phyloP scores from a whole-genome alignment of 192 early-diverging fungal species.

The Pilaira anomala region DNA sequence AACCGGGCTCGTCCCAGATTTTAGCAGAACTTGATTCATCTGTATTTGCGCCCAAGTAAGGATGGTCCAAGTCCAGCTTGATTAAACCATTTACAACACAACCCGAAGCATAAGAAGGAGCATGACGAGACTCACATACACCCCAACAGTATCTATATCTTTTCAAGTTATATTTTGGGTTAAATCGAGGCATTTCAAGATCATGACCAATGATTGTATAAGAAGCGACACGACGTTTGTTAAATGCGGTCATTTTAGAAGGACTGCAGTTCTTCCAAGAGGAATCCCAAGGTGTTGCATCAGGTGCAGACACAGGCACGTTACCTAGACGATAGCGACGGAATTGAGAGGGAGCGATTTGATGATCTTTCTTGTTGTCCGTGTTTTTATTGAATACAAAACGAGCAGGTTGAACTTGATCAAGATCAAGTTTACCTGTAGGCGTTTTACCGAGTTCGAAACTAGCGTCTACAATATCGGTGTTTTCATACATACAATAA shows the following conservation, averaged over 20 bases:
- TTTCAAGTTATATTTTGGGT: constrained; percentile 26
- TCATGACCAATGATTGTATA: constrained; percentile 31
- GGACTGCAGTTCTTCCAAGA: background rate
- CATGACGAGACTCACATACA: constrained; percentile 29
- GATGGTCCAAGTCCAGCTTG: constrained; percentile 35
- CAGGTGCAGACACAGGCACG: constrained; percentile 14
- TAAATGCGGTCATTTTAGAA: background rate
- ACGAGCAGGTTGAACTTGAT: constrained; percentile 19
- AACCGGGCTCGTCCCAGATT: constrained; percentile 37
- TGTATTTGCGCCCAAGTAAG: constrained; percentile 8
- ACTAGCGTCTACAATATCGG: constrained; percentile 38
- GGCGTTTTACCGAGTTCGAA: constrained; percentile 31
- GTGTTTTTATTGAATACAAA: constrained; percentile 20
- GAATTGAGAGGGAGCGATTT: constrained; percentile 30
- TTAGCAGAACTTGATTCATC: constrained; percentile 9
- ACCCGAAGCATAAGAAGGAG: constrained; percentile 33
- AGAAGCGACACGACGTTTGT: constrained; percentile 27
- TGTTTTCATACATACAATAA: constrained; percentile 35
- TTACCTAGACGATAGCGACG: constrained; percentile 30
- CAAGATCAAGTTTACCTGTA: constrained; percentile 13
- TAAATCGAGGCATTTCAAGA: constrained; percentile 38
- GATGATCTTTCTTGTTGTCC: constrained; percentile 15
- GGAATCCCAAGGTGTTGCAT: background rate
- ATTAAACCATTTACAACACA: constrained; percentile 35
- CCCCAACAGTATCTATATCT: constrained; percentile 35